Conservation (phyloP, 768 basidiomycete genomes). For the Naganishia randhawae region DNA sequence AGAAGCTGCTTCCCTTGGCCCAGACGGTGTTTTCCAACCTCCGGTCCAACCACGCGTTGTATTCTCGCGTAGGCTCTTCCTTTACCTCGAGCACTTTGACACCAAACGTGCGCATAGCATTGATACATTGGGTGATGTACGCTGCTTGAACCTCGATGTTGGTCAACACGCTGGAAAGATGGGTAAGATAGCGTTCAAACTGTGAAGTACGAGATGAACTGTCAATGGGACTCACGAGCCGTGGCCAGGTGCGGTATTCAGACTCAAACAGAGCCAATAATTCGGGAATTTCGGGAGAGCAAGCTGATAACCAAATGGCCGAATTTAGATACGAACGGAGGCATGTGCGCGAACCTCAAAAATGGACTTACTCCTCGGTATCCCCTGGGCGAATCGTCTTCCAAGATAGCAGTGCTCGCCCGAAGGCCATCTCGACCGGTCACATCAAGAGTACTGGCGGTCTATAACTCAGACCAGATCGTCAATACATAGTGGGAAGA, state of each 20-base stretch:
- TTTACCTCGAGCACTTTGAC: slow-evolving; percentile 33
- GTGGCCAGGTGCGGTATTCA: slow-evolving; percentile 32
- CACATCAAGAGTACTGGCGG: slow-evolving; percentile 27
- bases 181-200: neutral
- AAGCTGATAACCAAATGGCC: slow-evolving; percentile 15
- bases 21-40: slow-evolving; percentile 29
- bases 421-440: slow-evolving; percentile 26
- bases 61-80: slow-evolving; percentile 29
- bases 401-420: slow-evolving; percentile 8
- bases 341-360: neutral
- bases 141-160: slow-evolving; percentile 33
- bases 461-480: neutral
- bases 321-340: neutral
- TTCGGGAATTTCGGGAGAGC: slow-evolving; percentile 31
- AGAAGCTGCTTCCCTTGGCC: slow-evolving; percentile 28
- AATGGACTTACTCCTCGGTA: slow-evolving; percentile 30
- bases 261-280: slow-evolving; percentile 29
- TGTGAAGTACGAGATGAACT: neutral
- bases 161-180: slow-evolving; percentile 25
- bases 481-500: neutral
- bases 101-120: slow-evolving; percentile 18
- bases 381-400: slow-evolving; percentile 8
- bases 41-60: slow-evolving; percentile 31
- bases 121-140: slow-evolving; percentile 32
- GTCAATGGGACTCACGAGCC: slow-evolving; percentile 19